A percentile compares a stretch with the other conserved stretches of the same genome.
Evolutionary conservation across 495 filamentous ascomycete species (phyloP).

Genomic region (Paragyromitra xinjiangensis): DNA sequence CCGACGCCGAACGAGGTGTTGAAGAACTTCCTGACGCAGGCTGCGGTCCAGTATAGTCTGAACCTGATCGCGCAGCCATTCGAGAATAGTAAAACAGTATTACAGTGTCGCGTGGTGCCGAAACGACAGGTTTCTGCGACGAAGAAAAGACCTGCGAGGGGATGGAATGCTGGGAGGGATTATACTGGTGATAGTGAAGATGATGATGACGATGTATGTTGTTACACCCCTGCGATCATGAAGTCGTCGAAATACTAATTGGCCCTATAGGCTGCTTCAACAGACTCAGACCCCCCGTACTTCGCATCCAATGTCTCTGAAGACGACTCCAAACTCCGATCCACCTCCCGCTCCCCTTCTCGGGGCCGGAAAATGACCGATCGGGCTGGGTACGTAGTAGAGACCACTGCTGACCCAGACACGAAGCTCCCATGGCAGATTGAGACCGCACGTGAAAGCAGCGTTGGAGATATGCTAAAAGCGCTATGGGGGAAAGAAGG

Average conservation of each 20-base stretch:
- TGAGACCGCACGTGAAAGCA: conserved; percentile 20
- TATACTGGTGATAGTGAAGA: conserved; percentile 55
- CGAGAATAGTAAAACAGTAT: conserved; percentile 90
- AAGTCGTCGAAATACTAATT: neutral
- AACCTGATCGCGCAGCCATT: conserved; percentile 92
- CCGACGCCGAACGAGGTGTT: conserved; percentile 77
- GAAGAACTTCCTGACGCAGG: conserved; percentile 76
- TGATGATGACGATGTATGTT: conserved; percentile 59
- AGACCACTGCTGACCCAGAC: conserved; percentile 34
- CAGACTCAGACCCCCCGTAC: conserved; percentile 81
- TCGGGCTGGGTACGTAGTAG: conserved; percentile 63
- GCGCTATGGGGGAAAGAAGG: conserved; percentile 84
- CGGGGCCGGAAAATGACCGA: conserved; percentile 62
- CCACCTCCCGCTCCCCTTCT: conserved; percentile 59
- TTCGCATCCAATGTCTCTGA: conserved; percentile 72
- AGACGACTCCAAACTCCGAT: conserved; percentile 57
- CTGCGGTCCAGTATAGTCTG: conserved; percentile 84
- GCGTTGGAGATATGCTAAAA: conserved; percentile 53
- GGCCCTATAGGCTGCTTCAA: conserved; percentile 60
- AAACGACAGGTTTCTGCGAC: conserved; percentile 45
- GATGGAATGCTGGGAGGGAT: conserved; percentile 54
- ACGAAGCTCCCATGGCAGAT: conserved; percentile 58
- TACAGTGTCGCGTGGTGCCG: conserved; percentile 75
- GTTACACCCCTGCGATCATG: no score
- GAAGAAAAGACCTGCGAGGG: conserved; percentile 56